Evolutionary conservation across 2,329 filamentous ascomycete species (phyloP).

Genomic region (Claviceps lovelessii): DNA sequence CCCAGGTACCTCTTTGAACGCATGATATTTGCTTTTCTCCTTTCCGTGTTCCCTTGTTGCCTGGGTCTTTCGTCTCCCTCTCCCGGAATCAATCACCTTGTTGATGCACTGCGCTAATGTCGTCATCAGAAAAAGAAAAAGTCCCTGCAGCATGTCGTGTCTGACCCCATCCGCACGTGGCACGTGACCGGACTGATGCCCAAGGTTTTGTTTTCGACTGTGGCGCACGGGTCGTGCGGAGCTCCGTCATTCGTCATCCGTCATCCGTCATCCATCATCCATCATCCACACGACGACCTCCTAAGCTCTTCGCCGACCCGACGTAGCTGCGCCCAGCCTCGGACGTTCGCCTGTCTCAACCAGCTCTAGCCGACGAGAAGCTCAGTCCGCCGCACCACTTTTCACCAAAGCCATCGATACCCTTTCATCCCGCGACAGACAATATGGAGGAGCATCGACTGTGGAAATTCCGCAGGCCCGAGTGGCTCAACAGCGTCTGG

Average conservation of each 20-base stretch:
- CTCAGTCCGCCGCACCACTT: background rate
- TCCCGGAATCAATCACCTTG: too few relatives aligned
- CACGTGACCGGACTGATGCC: background rate
- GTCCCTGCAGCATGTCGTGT: background rate
- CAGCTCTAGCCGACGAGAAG: background rate
- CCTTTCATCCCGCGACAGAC: background rate
- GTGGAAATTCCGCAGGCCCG: conserved; percentile 52
- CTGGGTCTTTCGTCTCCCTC: too few relatives aligned
- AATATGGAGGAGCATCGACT: conserved; percentile 50
- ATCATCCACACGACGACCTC: background rate
- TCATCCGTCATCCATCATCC: background rate
- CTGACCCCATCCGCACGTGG: background rate
- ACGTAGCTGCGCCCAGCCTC: background rate
- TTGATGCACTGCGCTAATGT: too few relatives aligned
- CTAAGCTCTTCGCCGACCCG: background rate
- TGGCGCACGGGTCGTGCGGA: background rate
- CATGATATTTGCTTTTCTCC: too few relatives aligned
- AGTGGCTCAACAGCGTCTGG: conserved; percentile 52
- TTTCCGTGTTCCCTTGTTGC: too few relatives aligned
- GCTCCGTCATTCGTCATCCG: background rate
- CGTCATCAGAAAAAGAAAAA: background rate
- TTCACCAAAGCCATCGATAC: background rate
- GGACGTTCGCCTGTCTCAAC: background rate
- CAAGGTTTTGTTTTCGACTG: background rate
- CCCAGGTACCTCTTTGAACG: too few relatives aligned